These are phyloP conservation scores for Phanerodontia chrysosporium DNA, from an alignment of 768 basidiomycete species.

Conservation along the genomic window DNA sequence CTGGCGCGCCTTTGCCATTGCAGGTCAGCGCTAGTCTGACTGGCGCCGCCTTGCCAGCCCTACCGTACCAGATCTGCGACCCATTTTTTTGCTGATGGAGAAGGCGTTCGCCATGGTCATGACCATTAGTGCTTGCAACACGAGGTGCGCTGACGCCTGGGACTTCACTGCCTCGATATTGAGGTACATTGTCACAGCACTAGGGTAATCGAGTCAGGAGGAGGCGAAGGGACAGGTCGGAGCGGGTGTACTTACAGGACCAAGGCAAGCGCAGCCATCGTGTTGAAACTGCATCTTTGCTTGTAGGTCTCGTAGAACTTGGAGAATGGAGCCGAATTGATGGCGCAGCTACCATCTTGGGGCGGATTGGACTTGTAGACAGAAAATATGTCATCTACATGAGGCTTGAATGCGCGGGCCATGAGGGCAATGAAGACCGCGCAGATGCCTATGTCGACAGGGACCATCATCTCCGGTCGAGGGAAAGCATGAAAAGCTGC, in stretches of 20 bases:
- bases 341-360: background rate
- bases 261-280: background rate
- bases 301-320: background rate
- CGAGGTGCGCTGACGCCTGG: background rate
- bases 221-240: background rate
- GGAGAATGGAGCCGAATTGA: background rate
- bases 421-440: background rate
- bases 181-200: background rate
- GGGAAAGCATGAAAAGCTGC: background rate
- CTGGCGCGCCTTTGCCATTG: too few relatives aligned
- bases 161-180: background rate
- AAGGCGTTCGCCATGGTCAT: background rate
- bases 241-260: background rate
- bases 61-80: too few relatives aligned
- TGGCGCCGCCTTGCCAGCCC: too few relatives aligned
- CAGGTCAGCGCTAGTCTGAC: too few relatives aligned
- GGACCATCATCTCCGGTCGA: background rate
- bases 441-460: background rate
- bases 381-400: background rate
- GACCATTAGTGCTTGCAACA: background rate
- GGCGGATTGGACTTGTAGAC: background rate
- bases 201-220: background rate
- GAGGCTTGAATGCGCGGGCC: background rate
- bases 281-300: background rate
- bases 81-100: too few relatives aligned